phyloP scores from a whole-genome alignment of 306 rosid species.

The Hippophae rhamnoides region DNA sequence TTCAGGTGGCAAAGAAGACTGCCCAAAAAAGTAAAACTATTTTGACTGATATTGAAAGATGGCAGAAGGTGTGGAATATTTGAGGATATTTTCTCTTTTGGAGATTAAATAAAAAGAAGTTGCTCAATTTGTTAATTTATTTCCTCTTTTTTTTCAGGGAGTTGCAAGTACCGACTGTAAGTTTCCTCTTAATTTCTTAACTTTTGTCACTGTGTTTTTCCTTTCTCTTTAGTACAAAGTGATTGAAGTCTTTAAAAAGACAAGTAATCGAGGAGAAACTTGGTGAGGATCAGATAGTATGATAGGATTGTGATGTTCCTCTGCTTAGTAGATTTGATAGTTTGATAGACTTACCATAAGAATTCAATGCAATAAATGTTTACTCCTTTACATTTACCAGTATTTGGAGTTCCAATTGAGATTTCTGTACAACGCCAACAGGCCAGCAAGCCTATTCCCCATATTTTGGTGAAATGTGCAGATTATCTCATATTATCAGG shows the following conservation, averaged over 20 bases:
- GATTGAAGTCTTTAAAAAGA: background rate
- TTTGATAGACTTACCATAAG: background rate
- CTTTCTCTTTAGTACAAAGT: background rate
- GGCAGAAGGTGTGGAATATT: constrained; percentile 78
- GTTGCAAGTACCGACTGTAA: constrained; percentile 90
- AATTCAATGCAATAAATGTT: background rate
- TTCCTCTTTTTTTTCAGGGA: constrained; percentile 50
- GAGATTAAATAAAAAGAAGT: background rate
- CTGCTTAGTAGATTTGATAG: background rate
- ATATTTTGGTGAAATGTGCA: constrained; percentile 70
- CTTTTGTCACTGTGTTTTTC: background rate
- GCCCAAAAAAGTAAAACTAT: constrained; percentile 80
- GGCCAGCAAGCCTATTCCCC: constrained; percentile 66
- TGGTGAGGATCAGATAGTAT: background rate
- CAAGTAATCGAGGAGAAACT: background rate
- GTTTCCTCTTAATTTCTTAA: constrained; percentile 12
- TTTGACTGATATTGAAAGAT: constrained; percentile 88
- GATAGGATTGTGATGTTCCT: background rate
- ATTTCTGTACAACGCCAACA: constrained; percentile 71
- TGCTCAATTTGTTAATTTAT: constrained; percentile 8
- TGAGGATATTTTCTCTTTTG: constrained; percentile 1
- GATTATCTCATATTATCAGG: constrained; percentile 89
- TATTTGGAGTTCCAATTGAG: constrained; percentile 91
- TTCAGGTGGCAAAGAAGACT: constrained; percentile 90
- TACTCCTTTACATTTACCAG: constrained; percentile 32